phyloP scores from a whole-genome alignment of 176 grass and related monocot species.

The Secale cereale region DNA sequence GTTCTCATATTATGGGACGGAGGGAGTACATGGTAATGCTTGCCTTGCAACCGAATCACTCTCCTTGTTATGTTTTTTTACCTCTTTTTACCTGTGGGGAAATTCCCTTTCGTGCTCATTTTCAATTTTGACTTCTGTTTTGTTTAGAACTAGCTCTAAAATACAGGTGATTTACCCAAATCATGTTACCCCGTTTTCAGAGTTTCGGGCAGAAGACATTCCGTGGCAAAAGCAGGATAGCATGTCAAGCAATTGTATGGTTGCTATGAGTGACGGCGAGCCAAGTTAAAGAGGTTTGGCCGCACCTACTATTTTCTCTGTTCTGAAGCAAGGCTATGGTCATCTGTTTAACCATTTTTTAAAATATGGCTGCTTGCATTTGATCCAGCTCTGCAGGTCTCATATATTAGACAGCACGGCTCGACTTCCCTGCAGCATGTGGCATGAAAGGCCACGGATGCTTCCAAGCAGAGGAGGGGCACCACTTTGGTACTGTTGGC shows the following conservation, averaged over 20 bases:
- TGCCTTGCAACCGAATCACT: neutral
- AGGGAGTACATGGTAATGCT: neutral
- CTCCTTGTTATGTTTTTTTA: too few species aligned
- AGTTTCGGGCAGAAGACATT: conserved; percentile 8
- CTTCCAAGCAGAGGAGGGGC: conserved; percentile 8
- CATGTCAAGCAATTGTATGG: neutral
- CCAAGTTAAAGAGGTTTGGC: conserved; percentile 23
- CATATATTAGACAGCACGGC: neutral
- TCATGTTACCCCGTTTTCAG: conserved; percentile 22
- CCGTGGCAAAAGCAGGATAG: neutral
- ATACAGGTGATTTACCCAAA: conserved; percentile 3
- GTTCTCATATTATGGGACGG: too few species aligned
- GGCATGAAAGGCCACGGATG: conserved; percentile 9
- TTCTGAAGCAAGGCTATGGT: neutral
- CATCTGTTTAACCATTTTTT: conserved; percentile 8
- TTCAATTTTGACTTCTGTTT: neutral
- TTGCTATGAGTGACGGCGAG: neutral
- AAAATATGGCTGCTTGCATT: neutral
- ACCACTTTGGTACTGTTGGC: neutral
- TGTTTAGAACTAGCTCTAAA: conserved; percentile 9
- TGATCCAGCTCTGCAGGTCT: conserved; percentile 15
- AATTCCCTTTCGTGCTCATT: conserved; percentile 18
- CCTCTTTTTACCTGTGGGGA: neutral
- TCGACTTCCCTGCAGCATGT: neutral
- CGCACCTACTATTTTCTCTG: neutral